A percentile compares a stretch with the other conserved stretches of the same genome.
Conservation (phyloP, 2,329 filamentous ascomycete genomes). For the Neophaeococcomyces aloes region DNA sequence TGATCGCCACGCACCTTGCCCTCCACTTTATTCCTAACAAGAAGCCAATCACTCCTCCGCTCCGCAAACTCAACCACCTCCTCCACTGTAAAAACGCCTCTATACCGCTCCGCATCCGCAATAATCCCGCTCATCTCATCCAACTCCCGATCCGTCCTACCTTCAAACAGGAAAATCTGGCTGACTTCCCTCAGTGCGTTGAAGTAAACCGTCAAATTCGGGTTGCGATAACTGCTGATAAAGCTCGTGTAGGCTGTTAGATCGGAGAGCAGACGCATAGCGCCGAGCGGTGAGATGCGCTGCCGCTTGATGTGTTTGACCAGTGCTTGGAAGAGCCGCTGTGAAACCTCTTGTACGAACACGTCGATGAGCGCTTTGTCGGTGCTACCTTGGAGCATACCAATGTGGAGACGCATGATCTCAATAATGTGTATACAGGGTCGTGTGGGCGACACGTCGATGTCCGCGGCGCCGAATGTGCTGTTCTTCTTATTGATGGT, state of each 20-base stretch:
- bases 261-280: slow-evolving; percentile 87
- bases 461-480: slow-evolving; percentile 36
- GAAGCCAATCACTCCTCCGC: slow-evolving; percentile 87
- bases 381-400: slow-evolving; percentile 86
- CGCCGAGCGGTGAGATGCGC: slow-evolving; percentile 77
- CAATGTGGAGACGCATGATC: slow-evolving; percentile 77
- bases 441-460: slow-evolving; percentile 5
- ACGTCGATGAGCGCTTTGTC: slow-evolving; percentile 98
- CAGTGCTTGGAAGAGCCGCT: slow-evolving; percentile 79
- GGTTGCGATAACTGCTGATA: slow-evolving; percentile 65
- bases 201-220: slow-evolving; percentile 80
- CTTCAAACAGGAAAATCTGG: slow-evolving; percentile 89
- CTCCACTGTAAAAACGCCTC: slow-evolving; percentile 85
- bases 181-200: slow-evolving; percentile 80
- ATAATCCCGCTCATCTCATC: slow-evolving; percentile 95
- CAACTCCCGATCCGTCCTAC: slow-evolving; percentile 51
- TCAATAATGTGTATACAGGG: slow-evolving; percentile 51
- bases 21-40: slow-evolving; percentile 79
- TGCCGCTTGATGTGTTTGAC: slow-evolving; percentile 98
- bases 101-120: slow-evolving; percentile 79
- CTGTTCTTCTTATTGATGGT: slow-evolving; percentile 28
- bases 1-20: slow-evolving; percentile 95
- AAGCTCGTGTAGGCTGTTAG: slow-evolving; percentile 90
- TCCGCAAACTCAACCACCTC: slow-evolving; percentile 98
- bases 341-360: slow-evolving; percentile 93